Evolutionary conservation across 176 grass and related monocot genomes (phyloP), one percentile per base, ranked within the genome.

Genomic region (Aegilops tauschii): DNA sequence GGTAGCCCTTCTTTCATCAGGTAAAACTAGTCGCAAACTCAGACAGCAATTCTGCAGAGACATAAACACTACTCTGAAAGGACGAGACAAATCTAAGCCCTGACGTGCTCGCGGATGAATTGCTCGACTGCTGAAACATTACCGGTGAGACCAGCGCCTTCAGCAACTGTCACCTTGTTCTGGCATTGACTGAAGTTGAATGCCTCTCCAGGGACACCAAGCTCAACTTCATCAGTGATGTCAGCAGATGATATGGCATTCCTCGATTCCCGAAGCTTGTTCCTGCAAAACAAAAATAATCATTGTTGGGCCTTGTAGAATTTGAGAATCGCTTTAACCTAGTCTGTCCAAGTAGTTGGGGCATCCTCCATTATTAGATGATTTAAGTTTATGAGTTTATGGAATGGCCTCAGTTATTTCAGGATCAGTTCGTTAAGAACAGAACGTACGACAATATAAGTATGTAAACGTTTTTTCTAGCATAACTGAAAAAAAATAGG

Each of bases 201-300:
- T 27, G 84, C 58, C 84, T 89, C 84, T 65, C 93, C 93, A 82
- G 83, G 88, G 68, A 92, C 83, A 36, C 96, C 96, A 54, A 98
- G 84, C 42, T 90, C 82, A 50, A 92, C 78, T 78, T 98, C 93
- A 39, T 89, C 84, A 17, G 86, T 84, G 23, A 96, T 87, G 68
- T 98, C 93, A 84, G 96, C 93, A 79, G 86, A 89, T 65, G 93
- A 96, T 73, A 98, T 85, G 23, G 88, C 90, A 35, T 90, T 98
- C 86, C 93, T 98, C 16, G 93, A 98, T 83, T 87, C 79, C 30
- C 92, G 90, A 30, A 98, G 89, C 49, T 98, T 95, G 94, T 98
- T 95, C 20, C 96, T 95, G 79, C 66, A 89, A 73, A 61, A 86
- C 27, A 30, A 35, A 9, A 65, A 84, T 52, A 50, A 76, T 27